Conservation (phyloP, 192 early-diverging fungal species). For the Mortierella alpina region DNA sequence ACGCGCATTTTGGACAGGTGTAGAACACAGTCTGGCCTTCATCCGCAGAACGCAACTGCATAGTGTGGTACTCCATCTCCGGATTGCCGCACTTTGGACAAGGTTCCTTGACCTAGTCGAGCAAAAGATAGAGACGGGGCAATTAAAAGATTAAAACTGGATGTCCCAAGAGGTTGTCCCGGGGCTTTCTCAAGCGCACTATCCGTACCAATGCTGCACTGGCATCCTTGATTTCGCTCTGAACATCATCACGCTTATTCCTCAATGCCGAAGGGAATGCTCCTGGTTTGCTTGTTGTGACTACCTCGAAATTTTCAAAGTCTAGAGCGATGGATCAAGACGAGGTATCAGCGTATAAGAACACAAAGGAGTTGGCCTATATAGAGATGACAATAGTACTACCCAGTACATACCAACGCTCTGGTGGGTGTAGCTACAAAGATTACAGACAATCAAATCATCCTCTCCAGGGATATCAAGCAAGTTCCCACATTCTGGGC, state of each 20-base stretch:
- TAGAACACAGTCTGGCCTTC: slow-evolving; percentile 99
- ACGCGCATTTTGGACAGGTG: slow-evolving; percentile 95
- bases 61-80: slow-evolving; percentile 96
- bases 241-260: slow-evolving; percentile 76
- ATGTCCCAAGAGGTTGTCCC: not conserved
- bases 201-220: slow-evolving; percentile 55
- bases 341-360: not conserved
- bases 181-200: not conserved
- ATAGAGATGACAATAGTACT: not conserved
- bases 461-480: slow-evolving; percentile 87
- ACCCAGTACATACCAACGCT: slow-evolving; percentile 59
- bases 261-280: slow-evolving; percentile 84
- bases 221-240: slow-evolving; percentile 59
- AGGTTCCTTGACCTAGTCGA: slow-evolving; percentile 88
- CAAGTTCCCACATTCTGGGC: slow-evolving; percentile 89
- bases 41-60: slow-evolving; percentile 97
- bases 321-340: slow-evolving; percentile 44
- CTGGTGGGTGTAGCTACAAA: slow-evolving; percentile 78
- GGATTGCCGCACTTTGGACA: slow-evolving; percentile 94
- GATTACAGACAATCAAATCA: slow-evolving; percentile 82
- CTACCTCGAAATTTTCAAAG: slow-evolving; percentile 84
- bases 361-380: not conserved
- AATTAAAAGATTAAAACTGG: not conserved
- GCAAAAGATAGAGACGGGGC: not conserved
- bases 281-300: slow-evolving; percentile 78